Evolutionary conservation across 257 asterid genomes (phyloP).

Genomic region (Dorcoceras hygrometricum): DNA sequence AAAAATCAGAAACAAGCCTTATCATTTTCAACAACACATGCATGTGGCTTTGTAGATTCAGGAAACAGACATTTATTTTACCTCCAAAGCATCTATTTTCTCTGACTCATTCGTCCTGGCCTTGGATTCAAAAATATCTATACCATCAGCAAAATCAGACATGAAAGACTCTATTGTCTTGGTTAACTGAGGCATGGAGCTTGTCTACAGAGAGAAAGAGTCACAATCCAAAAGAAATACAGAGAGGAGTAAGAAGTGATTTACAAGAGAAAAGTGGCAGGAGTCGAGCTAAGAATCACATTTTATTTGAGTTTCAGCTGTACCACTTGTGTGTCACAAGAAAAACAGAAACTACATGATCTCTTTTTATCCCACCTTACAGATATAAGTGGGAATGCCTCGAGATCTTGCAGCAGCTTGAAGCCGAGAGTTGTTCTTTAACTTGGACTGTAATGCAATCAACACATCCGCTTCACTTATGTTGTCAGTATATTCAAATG

Average conservation of each 20-base stretch:
- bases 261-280: constrained; percentile 16
- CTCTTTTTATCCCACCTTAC: constrained; percentile 47
- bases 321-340: constrained; percentile 2
- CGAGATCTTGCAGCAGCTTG: constrained; percentile 92
- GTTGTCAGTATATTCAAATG: constrained; percentile 74
- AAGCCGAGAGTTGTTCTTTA: constrained; percentile 83
- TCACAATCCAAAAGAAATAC: not conserved
- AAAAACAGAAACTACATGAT: constrained; percentile 17
- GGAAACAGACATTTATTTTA: constrained; percentile 26
- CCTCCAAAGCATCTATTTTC: constrained; percentile 94
- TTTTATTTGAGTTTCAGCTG: constrained; percentile 1
- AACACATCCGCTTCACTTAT: constrained; percentile 88
- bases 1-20: constrained; percentile 13
- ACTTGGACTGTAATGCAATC: constrained; percentile 86
- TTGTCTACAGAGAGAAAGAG: constrained; percentile 47
- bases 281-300: constrained; percentile 18
- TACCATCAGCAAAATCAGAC: constrained; percentile 59
- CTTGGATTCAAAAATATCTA: constrained; percentile 56
- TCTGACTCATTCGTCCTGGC: constrained; percentile 65
- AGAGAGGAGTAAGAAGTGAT: constrained; percentile 12
- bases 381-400: constrained; percentile 74
- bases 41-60: constrained; percentile 1
- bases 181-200: constrained; percentile 58
- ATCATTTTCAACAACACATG: not conserved
- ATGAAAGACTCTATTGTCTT: constrained; percentile 61